A percentile compares a stretch with the other conserved stretches of the same genome.
Conservation (phyloP, 768 basidiomycete species). For the Psilocybe tampanensis region DNA sequence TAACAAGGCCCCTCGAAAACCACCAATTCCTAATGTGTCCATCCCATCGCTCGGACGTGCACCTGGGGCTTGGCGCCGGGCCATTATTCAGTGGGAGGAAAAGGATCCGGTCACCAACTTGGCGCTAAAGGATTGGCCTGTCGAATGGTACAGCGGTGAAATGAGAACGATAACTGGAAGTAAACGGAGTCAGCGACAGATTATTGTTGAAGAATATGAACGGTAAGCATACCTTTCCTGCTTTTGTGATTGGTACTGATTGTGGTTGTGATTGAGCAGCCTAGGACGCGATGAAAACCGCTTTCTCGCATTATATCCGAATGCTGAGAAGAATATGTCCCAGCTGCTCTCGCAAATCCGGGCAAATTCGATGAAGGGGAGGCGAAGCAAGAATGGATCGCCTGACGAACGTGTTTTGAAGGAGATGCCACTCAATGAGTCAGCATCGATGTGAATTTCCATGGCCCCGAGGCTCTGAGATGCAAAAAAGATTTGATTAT, state of each 20-base stretch:
- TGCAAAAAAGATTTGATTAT: no score
- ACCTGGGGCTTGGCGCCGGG: constrained; percentile 23
- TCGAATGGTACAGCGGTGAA: constrained; percentile 23
- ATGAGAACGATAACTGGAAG: constrained; percentile 19
- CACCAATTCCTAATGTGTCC: constrained; percentile 13
- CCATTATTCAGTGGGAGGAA: constrained; percentile 29
- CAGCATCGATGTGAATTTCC: not conserved
- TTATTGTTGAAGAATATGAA: not conserved
- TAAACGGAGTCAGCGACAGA: constrained; percentile 19
- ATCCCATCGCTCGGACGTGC: constrained; percentile 23
- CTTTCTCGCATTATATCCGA: no score
- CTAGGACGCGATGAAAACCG: not conserved
- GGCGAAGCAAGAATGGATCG: no score
- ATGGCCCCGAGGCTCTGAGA: not conserved
- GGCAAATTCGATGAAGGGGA: no score
- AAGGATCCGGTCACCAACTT: constrained; percentile 20
- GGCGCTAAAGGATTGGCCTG: constrained; percentile 32
- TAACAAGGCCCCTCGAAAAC: not conserved
- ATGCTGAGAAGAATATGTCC: no score
- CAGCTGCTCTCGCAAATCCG: no score
- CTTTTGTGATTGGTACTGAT: not conserved
- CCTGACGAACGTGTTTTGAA: no score
- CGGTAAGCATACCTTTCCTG: not conserved
- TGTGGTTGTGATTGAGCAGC: not conserved
- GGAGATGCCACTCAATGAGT: not conserved